These are phyloP conservation scores for Kondoa malvinella DNA, from an alignment of 768 basidiomycete genomes.

Conservation along the genomic window DNA sequence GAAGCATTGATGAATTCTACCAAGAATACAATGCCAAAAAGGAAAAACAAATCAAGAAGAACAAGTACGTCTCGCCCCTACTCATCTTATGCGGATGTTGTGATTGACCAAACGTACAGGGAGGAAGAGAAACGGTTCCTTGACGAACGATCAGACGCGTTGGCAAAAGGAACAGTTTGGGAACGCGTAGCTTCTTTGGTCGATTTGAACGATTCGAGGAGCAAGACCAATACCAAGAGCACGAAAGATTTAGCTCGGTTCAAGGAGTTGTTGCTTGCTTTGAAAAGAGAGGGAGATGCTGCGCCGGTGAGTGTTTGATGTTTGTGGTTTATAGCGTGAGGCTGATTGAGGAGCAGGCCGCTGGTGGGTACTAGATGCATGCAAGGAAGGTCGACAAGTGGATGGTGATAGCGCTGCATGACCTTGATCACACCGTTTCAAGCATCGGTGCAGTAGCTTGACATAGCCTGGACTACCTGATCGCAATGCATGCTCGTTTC, in stretches of 20 bases:
- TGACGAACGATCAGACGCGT: constrained; percentile 49
- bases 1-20: constrained; percentile 76
- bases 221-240: constrained; percentile 78
- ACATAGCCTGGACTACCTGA: too few relatives aligned
- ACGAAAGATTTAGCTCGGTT: constrained; percentile 77
- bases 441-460: too few relatives aligned
- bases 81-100: background rate
- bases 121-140: constrained; percentile 72
- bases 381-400: background rate
- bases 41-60: constrained; percentile 75
- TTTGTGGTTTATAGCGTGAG: background rate
- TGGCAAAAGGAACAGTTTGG: constrained; percentile 88
- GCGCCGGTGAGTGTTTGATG: constrained; percentile 10
- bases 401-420: too few relatives aligned
- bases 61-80: constrained; percentile 52
- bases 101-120: constrained; percentile 36
- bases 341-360: background rate
- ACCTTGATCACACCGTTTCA: too few relatives aligned
- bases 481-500: too few relatives aligned
- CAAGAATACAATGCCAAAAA: constrained; percentile 74
- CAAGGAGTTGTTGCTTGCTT: constrained; percentile 76
- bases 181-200: constrained; percentile 71
- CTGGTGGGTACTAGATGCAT: constrained; percentile 12
- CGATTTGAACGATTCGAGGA: constrained; percentile 88
- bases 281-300: constrained; percentile 42